These are phyloP conservation scores for Bipolaris oryzae DNA, from an alignment of 2,329 filamentous ascomycete species.

Conservation along the genomic window DNA sequence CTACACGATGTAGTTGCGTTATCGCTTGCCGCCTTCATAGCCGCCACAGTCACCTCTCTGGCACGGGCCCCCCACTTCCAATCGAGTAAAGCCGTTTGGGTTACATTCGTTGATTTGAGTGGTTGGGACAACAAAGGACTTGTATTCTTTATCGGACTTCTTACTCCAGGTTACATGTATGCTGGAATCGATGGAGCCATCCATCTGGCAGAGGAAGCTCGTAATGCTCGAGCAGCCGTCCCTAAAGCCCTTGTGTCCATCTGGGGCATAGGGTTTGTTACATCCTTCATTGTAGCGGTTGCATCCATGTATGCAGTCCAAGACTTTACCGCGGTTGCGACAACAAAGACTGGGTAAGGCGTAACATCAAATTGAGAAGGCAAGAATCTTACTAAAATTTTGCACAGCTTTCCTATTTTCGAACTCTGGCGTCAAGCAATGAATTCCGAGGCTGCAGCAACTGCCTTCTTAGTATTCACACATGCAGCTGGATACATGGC, in stretches of 20 bases:
- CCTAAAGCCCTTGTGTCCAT: background rate
- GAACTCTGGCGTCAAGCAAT: background rate
- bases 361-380: background rate
- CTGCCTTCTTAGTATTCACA: background rate
- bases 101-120: background rate
- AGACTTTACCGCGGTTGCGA: background rate
- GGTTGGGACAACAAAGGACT: background rate
- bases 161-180: slow-evolving; percentile 1
- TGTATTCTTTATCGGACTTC: background rate
- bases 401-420: background rate
- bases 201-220: background rate
- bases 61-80: background rate
- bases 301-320: background rate
- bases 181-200: background rate
- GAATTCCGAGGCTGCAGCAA: background rate
- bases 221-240: background rate
- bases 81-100: background rate
- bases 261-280: background rate
- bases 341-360: background rate
- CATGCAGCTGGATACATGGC: background rate
- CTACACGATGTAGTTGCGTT: background rate
- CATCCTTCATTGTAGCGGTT: background rate
- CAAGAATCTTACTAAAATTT: background rate
- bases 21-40: background rate
- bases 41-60: background rate